Conservation (phyloP, 129 eudicot genomes). For the Flaveria trinervia region DNA sequence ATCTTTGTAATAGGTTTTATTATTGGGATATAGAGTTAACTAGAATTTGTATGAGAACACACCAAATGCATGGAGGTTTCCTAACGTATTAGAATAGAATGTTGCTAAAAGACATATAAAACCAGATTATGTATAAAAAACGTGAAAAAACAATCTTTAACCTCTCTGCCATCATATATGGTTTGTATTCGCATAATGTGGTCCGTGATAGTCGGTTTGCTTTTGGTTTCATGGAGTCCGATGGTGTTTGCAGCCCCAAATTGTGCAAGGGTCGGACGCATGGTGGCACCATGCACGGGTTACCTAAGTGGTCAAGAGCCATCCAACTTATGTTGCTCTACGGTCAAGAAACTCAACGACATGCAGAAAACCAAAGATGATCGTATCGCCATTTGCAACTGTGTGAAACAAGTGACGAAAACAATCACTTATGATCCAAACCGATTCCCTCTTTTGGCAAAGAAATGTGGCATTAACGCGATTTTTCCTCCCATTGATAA, state of each 20-base stretch:
- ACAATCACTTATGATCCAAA: conserved; percentile 17
- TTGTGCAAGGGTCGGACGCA: conserved; percentile 12
- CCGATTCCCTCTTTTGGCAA: conserved; percentile 29
- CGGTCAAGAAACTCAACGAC: conserved; percentile 14
- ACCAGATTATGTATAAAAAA: not conserved
- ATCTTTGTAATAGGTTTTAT: too few species aligned
- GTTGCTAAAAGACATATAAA: not conserved
- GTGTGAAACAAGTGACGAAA: conserved; percentile 27
- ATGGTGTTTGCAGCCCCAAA: conserved; percentile 16
- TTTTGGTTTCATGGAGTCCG: conserved; percentile 24
- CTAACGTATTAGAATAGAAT: conserved; percentile 14
- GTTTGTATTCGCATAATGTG: conserved; percentile 6
- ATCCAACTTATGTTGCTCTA: conserved; percentile 16
- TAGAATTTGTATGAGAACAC: not conserved
- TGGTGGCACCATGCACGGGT: conserved; percentile 30
- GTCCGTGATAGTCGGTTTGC: conserved; percentile 13
- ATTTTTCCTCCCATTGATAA: conserved; percentile 33
- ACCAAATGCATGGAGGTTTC: conserved; percentile 29
- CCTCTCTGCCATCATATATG: not conserved
- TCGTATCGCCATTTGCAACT: conserved; percentile 33
- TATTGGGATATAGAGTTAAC: too few species aligned
- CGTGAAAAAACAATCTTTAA: conserved; percentile 7
- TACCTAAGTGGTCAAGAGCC: conserved; percentile 31
- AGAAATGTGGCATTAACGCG: conserved; percentile 25
- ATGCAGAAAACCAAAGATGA: conserved; percentile 25